phyloP scores from a whole-genome alignment of 805 yeast species.

The Candida coquimbonensis region DNA sequence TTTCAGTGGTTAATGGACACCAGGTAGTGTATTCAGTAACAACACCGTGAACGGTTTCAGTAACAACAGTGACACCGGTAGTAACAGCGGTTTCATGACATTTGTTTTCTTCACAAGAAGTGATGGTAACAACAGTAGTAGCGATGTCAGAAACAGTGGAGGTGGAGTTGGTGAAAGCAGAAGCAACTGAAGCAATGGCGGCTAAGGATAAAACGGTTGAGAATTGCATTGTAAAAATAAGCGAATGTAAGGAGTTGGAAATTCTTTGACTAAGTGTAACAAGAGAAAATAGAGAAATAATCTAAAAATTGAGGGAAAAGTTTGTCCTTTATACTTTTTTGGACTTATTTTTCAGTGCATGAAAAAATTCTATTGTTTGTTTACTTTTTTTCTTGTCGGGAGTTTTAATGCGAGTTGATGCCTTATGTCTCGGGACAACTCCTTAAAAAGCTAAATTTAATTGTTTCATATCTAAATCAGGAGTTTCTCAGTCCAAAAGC shows the following conservation, averaged over 20 bases:
- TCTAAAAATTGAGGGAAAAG: not conserved
- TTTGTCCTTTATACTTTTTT: constrained; percentile 5
- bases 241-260: constrained; percentile 25
- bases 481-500: not conserved
- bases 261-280: constrained; percentile 4
- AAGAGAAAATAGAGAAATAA: not conserved
- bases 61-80: constrained; percentile 13
- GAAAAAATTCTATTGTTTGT: constrained; percentile 1
- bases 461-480: not conserved
- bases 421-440: not conserved
- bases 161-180: constrained; percentile 15
- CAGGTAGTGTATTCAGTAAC: constrained; percentile 12
- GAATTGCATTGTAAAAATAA: constrained; percentile 29
- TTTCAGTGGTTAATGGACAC: constrained; percentile 11
- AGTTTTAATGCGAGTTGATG: not conserved
- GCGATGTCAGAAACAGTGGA: not conserved
- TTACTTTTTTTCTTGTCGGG: not conserved
- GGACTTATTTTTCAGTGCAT: not conserved
- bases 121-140: constrained; percentile 9
- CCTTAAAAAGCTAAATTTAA: not conserved
- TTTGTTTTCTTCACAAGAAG: constrained; percentile 11
- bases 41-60: constrained; percentile 3
- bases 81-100: constrained; percentile 9
- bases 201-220: constrained; percentile 23
- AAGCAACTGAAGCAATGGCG: constrained; percentile 20